phyloP scores from a whole-genome alignment of 2,329 filamentous ascomycete genomes.

The Aureobasidium namibiae region DNA sequence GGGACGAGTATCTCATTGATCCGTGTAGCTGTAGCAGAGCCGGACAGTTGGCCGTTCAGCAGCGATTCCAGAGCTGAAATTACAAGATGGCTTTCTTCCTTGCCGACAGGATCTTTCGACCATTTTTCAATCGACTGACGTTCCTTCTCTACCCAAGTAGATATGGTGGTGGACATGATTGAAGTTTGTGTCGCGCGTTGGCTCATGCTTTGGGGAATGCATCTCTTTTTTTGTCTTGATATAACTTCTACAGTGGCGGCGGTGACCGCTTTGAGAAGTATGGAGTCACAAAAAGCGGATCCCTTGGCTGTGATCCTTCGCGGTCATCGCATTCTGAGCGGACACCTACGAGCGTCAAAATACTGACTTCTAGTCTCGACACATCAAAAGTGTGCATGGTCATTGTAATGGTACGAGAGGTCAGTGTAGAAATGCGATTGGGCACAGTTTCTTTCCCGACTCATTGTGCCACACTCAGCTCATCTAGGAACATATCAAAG shows the following conservation, averaged over 20 bases:
- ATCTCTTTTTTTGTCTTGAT: too few relatives aligned
- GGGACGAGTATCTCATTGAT: not conserved
- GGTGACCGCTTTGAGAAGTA: not conserved
- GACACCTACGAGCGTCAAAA: not conserved
- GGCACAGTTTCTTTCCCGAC: slow-evolving; percentile 1
- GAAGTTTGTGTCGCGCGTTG: too few relatives aligned
- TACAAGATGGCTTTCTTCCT: not conserved
- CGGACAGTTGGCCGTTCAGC: not conserved
- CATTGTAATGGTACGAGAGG: too few relatives aligned
- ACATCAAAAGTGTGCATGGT: too few relatives aligned
- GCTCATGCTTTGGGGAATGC: too few relatives aligned
- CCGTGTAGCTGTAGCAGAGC: not conserved
- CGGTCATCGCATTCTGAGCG: not conserved
- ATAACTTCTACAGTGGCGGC: not conserved
- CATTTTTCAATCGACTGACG: not conserved
- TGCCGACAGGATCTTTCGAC: not conserved
- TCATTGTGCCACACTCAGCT: too few relatives aligned
- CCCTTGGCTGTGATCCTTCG: not conserved
- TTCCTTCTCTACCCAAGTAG: not conserved
- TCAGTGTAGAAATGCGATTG: not conserved
- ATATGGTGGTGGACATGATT: not conserved
- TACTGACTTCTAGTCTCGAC: too few relatives aligned
- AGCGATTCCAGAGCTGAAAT: not conserved
- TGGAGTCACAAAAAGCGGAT: not conserved
- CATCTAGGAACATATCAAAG: too few relatives aligned